Conservation (phyloP, 2,329 filamentous ascomycete genomes). For the Falciphora oryzae region DNA sequence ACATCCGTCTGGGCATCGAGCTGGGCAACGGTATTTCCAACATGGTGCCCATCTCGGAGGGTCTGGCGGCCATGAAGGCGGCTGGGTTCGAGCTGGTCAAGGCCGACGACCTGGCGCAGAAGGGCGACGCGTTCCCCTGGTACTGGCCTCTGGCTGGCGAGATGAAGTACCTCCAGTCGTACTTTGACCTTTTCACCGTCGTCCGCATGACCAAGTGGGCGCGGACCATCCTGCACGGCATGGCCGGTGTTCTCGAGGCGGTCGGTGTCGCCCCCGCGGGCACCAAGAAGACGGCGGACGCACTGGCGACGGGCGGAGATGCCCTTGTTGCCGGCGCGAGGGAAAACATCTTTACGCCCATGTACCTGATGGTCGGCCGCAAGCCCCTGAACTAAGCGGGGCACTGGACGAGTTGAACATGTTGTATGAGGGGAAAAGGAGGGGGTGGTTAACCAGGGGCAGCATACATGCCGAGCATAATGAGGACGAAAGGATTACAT, state of each 20-base stretch:
- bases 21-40: constrained; percentile 95
- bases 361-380: constrained; percentile 94
- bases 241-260: constrained; percentile 71
- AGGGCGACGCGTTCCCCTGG: constrained; percentile 75
- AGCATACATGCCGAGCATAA: neutral
- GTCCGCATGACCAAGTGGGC: constrained; percentile 85
- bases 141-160: constrained; percentile 89
- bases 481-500: neutral
- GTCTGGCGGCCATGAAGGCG: constrained; percentile 72
- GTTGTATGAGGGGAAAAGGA: neutral
- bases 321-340: constrained; percentile 79
- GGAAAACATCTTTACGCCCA: constrained; percentile 93
- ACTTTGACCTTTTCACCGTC: constrained; percentile 77
- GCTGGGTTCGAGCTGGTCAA: constrained; percentile 81
- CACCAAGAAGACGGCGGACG: constrained; percentile 93
- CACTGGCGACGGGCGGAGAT: constrained; percentile 74
- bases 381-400: constrained; percentile 55
- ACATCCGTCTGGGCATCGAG: constrained; percentile 91
- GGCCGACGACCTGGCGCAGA: constrained; percentile 80
- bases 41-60: constrained; percentile 86
- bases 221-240: constrained; percentile 66
- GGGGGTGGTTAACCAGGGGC: neutral
- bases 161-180: constrained; percentile 72
- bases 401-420: too few species aligned
- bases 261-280: constrained; percentile 71